A percentile compares a stretch with the other conserved stretches of the same genome.
These are phyloP conservation scores for Ascochyta pisi DNA, from an alignment of 2,329 filamentous ascomycete species.

Conservation along the genomic window DNA sequence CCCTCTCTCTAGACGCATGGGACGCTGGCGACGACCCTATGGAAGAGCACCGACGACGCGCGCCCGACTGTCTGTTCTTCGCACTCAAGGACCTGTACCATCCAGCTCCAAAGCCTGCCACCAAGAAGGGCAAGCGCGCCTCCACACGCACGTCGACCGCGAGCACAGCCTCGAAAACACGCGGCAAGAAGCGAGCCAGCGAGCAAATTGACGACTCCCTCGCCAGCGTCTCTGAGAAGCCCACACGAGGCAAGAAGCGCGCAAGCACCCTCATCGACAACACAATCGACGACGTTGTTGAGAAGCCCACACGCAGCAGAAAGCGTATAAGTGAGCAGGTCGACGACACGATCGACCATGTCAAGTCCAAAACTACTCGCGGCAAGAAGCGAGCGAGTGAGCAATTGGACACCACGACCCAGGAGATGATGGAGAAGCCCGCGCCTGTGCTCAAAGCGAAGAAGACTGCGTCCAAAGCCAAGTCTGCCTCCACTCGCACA, in stretches of 20 bases:
- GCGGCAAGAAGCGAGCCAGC: constrained; percentile 30
- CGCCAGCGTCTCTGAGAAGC: constrained; percentile 6
- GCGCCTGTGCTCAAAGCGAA: constrained; percentile 7
- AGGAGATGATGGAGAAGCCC: neutral
- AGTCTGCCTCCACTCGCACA: constrained; percentile 28
- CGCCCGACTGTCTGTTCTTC: constrained; percentile 84
- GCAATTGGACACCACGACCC: constrained; percentile 8
- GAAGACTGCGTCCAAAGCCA: constrained; percentile 21
- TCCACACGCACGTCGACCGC: constrained; percentile 35
- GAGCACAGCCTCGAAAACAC: constrained; percentile 23
- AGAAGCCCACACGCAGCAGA: constrained; percentile 24
- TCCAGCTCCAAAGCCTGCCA: constrained; percentile 26
- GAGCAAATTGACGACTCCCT: constrained; percentile 23
- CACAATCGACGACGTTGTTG: neutral
- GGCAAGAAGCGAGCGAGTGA: constrained; percentile 26
- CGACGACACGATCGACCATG: constrained; percentile 7
- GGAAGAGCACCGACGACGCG: constrained; percentile 85
- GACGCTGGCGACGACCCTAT: constrained; percentile 89
- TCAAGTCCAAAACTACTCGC: constrained; percentile 18
- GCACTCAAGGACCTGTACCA: constrained; percentile 66
- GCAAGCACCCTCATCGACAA: constrained; percentile 26
- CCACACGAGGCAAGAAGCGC: constrained; percentile 19
- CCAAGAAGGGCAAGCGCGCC: constrained; percentile 38
- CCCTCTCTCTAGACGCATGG: constrained; percentile 90
- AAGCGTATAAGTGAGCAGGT: constrained; percentile 27